phyloP scores from a whole-genome alignment of 225 moss, liverwort and hornwort species.

The Thuidium tamariscinum region DNA sequence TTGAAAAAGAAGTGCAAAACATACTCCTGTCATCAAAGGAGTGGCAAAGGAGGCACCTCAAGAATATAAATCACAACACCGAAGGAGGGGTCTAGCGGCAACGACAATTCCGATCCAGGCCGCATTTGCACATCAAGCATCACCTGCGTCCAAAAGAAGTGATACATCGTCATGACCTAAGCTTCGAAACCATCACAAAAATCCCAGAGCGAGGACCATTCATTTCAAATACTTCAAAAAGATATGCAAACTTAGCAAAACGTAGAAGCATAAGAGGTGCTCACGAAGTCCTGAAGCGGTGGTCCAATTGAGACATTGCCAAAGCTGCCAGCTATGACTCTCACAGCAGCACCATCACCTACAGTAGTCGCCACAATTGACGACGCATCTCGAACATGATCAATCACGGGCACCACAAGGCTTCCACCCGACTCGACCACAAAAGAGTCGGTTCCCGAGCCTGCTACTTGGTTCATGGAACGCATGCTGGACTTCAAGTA shows the following conservation, averaged over 20 bases:
- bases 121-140: constrained; percentile 57
- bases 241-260: not conserved
- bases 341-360: constrained; percentile 22
- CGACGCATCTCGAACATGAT: constrained; percentile 43
- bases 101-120: constrained; percentile 26
- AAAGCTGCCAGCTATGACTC: constrained; percentile 42
- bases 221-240: not conserved
- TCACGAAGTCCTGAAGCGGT: constrained; percentile 47
- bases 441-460: not conserved
- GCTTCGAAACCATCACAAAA: not conserved
- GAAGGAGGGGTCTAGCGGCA: constrained; percentile 30
- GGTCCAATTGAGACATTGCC: constrained; percentile 21
- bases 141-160: constrained; percentile 9
- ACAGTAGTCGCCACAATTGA: constrained; percentile 8
- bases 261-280: not conserved
- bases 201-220: not conserved
- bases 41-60: constrained; percentile 14
- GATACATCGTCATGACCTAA: not conserved
- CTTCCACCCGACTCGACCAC: constrained; percentile 3
- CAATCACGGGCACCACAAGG: constrained; percentile 23
- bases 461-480: not conserved
- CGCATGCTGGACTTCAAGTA: constrained; percentile 33
- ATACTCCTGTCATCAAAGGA: not conserved
- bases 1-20: not conserved
- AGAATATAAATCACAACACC: constrained; percentile 36